Base-by-base conservation (phyloP, 768 basidiomycete species). In the Suillus placidus region DNA sequence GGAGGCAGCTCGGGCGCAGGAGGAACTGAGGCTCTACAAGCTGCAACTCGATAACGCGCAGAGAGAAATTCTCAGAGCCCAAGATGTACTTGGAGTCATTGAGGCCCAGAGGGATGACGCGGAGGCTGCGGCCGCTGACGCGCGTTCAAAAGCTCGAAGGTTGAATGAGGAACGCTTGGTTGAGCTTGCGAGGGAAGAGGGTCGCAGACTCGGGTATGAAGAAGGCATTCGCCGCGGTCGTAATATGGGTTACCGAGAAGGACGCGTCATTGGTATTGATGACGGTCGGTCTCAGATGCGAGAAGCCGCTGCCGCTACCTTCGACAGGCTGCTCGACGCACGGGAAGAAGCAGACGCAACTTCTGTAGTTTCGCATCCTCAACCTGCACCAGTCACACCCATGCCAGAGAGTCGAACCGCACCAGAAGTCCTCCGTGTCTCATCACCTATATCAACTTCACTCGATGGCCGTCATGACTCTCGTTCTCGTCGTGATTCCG, bases 11-110 rank as follows among this genome's bases (percentile, higher is more conserved):
- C 72, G 71, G 37, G 73, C 78, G 13, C 78, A 79, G 58, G 81
- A 86, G 38, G 88, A 90, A 67, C 71, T 88, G 55, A 76, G 78
- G 57, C 62, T 87, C 62, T 89, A 88, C 71, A 88, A 86, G 71
- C 58, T 84, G 1, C 86, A 88, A 78, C 74, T 88, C 34, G 83
- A 85, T 20, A 77, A 82, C 40, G 88, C 88, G 18, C 87, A 89
- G 68, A 79, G 78, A 77, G 87, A 89, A 70, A 87, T 89, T 47
- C 71, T 76, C 30, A 80, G 81, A 42, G 88, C 87, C 0, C 87
- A 89, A 66, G 78, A 81, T 4, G 78, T 85, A 5, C 80, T 88
- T 13, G 77, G 80, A 38, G 76, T 80, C 23, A 76, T 87, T 5
- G 83, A 87, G 58, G 75, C 76, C 0, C 82, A 86, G 51, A 80